phyloP scores from a whole-genome alignment of 2,329 filamentous ascomycete species.

The Pyrenochaeta sp. region DNA sequence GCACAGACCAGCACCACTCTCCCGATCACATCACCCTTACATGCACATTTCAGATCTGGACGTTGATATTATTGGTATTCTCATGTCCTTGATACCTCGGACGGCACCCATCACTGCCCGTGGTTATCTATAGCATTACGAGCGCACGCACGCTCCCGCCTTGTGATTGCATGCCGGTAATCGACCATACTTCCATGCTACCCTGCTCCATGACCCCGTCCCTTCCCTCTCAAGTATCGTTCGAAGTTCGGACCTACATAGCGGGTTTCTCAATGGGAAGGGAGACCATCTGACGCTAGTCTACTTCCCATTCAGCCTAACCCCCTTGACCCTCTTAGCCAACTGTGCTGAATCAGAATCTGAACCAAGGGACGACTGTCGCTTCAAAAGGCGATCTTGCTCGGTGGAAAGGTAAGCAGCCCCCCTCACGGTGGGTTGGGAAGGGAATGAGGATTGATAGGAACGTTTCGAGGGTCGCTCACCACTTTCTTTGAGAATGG shows the following conservation, averaged over 20 bases:
- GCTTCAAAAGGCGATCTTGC: slow-evolving; percentile 24
- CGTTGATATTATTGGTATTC: neutral
- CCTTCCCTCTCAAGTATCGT: slow-evolving; percentile 8
- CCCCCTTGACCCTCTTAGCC: slow-evolving; percentile 71
- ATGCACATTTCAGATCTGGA: slow-evolving; percentile 5
- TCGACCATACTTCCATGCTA: too few relatives aligned
- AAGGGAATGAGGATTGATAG: slow-evolving; percentile 32
- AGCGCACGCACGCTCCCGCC: too few relatives aligned
- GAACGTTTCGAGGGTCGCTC: slow-evolving; percentile 85
- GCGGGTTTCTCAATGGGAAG: slow-evolving; percentile 22
- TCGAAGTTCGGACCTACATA: slow-evolving; percentile 27
- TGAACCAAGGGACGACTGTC: slow-evolving; percentile 44
- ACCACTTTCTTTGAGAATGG: slow-evolving; percentile 96
- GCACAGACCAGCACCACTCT: slow-evolving; percentile 22
- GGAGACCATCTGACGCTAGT: slow-evolving; percentile 13
- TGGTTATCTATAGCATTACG: too few relatives aligned
- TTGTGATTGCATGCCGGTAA: too few relatives aligned
- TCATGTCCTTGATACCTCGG: too few relatives aligned
- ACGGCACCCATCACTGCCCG: too few relatives aligned
- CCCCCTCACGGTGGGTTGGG: slow-evolving; percentile 44
- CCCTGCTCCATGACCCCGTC: too few relatives aligned
- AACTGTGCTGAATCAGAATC: slow-evolving; percentile 65
- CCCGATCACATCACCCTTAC: slow-evolving; percentile 21
- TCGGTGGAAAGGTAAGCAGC: slow-evolving; percentile 40
- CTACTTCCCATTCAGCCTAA: slow-evolving; percentile 58